phyloP scores from a whole-genome alignment of 2,329 filamentous ascomycete species.

The Capronia epimyces region DNA sequence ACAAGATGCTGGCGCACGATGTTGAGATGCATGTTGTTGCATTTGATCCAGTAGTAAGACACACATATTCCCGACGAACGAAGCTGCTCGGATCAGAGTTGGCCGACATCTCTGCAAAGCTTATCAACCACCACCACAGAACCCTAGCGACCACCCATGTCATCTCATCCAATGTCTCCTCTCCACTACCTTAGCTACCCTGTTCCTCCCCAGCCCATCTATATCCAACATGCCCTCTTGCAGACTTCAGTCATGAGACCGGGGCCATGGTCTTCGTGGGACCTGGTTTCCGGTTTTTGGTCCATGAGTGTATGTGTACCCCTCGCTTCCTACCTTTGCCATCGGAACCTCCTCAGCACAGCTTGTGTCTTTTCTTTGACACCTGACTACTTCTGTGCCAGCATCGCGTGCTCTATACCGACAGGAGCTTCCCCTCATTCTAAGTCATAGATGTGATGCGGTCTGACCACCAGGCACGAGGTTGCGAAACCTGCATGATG shows the following conservation, averaged over 20 bases:
- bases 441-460: conserved; percentile 15
- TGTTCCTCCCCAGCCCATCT: conserved; percentile 17
- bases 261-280: not conserved
- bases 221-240: conserved; percentile 9
- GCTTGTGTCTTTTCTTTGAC: not conserved
- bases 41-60: not conserved
- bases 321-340: not conserved
- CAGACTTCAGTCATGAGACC: conserved; percentile 5
- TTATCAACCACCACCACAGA: not conserved
- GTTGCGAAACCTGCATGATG: conserved; percentile 24
- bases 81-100: not conserved
- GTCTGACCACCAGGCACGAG: conserved; percentile 5
- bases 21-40: not conserved
- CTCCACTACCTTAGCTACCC: not conserved
- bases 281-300: conserved; percentile 1
- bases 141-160: conserved; percentile 1
- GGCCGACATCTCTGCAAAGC: not conserved
- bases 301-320: not conserved
- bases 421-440: not conserved
- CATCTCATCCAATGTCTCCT: conserved; percentile 2
- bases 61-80: not conserved
- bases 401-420: not conserved
- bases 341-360: not conserved
- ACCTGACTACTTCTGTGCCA: not conserved
- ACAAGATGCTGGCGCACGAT: not conserved